Evolutionary conservation across 1,139 yeast genomes (phyloP), one percentile per base, ranked within the genome.

Genomic region (Nakaseomyces kungkrabaensis): DNA sequence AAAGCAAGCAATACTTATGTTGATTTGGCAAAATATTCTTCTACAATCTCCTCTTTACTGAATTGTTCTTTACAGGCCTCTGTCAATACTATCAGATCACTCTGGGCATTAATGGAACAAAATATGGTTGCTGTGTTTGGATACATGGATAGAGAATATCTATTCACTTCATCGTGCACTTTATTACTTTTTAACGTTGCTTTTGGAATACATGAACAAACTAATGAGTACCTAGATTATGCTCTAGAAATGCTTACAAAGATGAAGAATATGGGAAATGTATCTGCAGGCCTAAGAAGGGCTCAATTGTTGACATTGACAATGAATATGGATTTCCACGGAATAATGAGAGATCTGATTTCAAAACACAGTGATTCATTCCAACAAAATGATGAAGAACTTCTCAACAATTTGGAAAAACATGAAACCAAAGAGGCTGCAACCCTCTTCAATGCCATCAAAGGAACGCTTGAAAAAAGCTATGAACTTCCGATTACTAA

Each of bases 61-160:
- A 86, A 86, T 66, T 85, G 94, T 3, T 85, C 95, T 0, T 79
- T 86, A 65, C 92, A 85, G 59, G 95, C 94, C 0, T 85, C 94
- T 0, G 82, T 85, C 46, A 85, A 85, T 60, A 82, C 92, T 0
- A 80, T 87, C 44, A 74, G 87, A 54, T 78, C 85, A 1, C 72
- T 85, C 4, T 82, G 90, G 86, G 81, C 84, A 0, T 69, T 86
- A 46, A 70, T 82, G 59, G 84, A 85, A 0, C 84, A 82, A 51
- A 82, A 83, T 56, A 82, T 84, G 85, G 83, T 85, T 31, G 92
- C 95, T 0, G 68, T 85, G 41, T 86, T 85, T 69, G 95, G 95
- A 1, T 86, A 89, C 73, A 84, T 86, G 88, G 96, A 87, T 63
- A 72, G 96, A 59, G 96, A 87, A 61, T 86, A 86, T 63, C 69